Base-by-base conservation (phyloP, 2,329 filamentous ascomycete species). In the Zymoseptoria crescenta region DNA sequence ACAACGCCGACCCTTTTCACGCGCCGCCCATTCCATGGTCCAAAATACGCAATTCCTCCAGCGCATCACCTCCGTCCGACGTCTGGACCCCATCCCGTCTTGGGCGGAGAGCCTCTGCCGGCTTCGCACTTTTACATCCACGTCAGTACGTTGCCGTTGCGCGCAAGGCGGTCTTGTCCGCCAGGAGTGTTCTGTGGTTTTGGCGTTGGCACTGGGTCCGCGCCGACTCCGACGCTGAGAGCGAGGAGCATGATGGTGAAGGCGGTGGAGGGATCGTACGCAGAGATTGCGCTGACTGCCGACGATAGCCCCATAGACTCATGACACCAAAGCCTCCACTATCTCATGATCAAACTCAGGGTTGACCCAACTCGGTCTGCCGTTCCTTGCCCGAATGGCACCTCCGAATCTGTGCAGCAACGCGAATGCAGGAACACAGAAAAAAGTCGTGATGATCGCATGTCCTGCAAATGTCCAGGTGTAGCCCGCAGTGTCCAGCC, bases 381-480 rank as follows among this genome's bases (percentile, higher is more conserved):
- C 62, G 52, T 28, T 62, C 9, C 54, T 35, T 48, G 55, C 56
- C 28, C 62, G 41, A 21, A 64, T 51, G 4, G 30, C n/a, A 6
- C 57, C 57, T 24, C 62, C 62, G 35, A 59, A 62, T 19, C 9
- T 57, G 19, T 64, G 62, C 48, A 64, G 52, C 16, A 60, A 16
- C 8, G 59, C 62, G 41, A 64, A 64, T 7, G 57, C 54, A 9
- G 59, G 59, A n/a, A 62, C 57, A 56, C 62, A 62, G 49, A 64
- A 60, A 35, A 62, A 62, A 4, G 54, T 48, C 19, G 62, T 64
- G 51, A 64, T 62, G 8, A 64, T 58, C 1, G 62, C 62, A 51
- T 64, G 59, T 3, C 57, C 62, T 45, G 62, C 59, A 41, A 64
- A 62, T 1, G 62, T 64, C 62, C 62, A 64, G 2, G 62, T 62